These are phyloP conservation scores for Daldinia concentrica DNA, from an alignment of 495 filamentous ascomycete genomes.

Conservation along the genomic window DNA sequence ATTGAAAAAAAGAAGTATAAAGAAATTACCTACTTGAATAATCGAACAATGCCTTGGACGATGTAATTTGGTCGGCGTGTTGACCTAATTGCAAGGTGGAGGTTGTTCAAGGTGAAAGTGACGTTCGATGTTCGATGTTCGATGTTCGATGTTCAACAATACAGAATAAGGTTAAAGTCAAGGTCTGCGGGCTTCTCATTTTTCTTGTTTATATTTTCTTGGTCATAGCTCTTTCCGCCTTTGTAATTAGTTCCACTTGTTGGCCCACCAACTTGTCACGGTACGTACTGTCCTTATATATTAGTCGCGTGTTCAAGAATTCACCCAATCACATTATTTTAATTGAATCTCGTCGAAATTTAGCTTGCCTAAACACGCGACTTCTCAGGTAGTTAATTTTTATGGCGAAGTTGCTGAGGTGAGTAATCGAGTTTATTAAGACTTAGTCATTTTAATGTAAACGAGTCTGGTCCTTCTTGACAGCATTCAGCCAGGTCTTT, in stretches of 20 bases:
- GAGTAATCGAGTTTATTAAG: neutral
- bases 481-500: too few relatives aligned
- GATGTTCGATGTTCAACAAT: neutral
- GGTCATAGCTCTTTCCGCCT: conserved; percentile 41
- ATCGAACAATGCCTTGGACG: conserved; percentile 23
- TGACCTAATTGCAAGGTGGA: conserved; percentile 22
- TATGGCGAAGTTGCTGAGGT: neutral
- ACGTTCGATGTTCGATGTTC: conserved; percentile 15
- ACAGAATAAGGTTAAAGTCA: conserved; percentile 20
- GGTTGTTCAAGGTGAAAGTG: conserved; percentile 15
- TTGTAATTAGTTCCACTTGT: conserved; percentile 22
- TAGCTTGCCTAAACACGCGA: neutral
- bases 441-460: neutral
- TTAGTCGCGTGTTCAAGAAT: neutral
- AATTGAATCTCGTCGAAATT: neutral
- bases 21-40: conserved; percentile 18
- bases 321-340: neutral
- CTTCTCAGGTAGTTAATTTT: neutral
- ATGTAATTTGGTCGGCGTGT: conserved; percentile 8
- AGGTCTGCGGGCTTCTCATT: conserved; percentile 27
- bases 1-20: conserved; percentile 14
- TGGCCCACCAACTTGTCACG: conserved; percentile 40
- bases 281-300: neutral
- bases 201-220: conserved; percentile 47
- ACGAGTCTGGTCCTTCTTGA: neutral